phyloP scores from a whole-genome alignment of 2,329 filamentous ascomycete species.

The Curvularia spicifera region DNA sequence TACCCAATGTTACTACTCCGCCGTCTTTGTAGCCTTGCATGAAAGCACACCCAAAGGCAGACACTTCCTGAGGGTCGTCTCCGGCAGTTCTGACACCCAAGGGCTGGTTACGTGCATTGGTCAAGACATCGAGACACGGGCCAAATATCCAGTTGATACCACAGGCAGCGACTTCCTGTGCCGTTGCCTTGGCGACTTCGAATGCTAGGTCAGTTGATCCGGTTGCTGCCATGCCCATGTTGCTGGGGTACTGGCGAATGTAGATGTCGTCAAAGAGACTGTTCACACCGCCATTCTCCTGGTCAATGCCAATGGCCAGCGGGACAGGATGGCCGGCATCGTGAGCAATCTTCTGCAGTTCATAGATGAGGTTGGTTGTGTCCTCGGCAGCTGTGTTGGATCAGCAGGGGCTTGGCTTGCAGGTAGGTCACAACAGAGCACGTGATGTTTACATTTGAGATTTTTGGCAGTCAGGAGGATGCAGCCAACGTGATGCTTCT shows the following conservation, averaged over 20 bases:
- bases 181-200: constrained; percentile 89
- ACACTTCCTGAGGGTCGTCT: constrained; percentile 94
- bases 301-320: constrained; percentile 87
- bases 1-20: constrained; percentile 86
- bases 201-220: constrained; percentile 85
- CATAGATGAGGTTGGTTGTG: constrained; percentile 84
- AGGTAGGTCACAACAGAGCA: constrained; percentile 14
- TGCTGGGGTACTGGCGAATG: constrained; percentile 94
- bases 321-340: constrained; percentile 89
- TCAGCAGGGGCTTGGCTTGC: constrained; percentile 25
- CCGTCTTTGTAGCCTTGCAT: constrained; percentile 94
- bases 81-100: constrained; percentile 87
- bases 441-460: constrained; percentile 69
- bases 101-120: constrained; percentile 89
- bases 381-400: constrained; percentile 78
- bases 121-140: constrained; percentile 90
- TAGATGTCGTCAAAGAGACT: constrained; percentile 95
- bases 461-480: constrained; percentile 86
- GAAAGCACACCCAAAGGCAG: constrained; percentile 86
- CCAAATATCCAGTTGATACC: constrained; percentile 96
- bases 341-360: constrained; percentile 90
- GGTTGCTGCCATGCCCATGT: constrained; percentile 95
- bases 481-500: constrained; percentile 85
- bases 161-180: constrained; percentile 87
- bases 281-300: constrained; percentile 98